A percentile compares a stretch with the other conserved stretches of the same genome.
Evolutionary conservation across 495 filamentous ascomycete species (phyloP).

Genomic region (Aspergillus egyptiacus): DNA sequence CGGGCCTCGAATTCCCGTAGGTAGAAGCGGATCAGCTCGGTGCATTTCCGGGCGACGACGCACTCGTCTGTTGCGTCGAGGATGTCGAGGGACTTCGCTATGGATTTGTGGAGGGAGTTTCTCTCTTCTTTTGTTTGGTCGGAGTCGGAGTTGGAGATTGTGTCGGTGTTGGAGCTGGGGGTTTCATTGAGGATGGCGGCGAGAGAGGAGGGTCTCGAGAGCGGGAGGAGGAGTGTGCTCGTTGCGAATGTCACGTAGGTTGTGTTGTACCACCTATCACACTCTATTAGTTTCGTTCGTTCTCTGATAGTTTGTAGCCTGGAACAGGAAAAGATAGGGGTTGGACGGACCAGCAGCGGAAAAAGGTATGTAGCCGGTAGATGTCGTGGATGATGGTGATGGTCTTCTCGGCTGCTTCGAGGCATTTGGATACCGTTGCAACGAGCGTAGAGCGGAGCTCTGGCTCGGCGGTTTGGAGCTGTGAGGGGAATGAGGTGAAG

Average conservation of each 20-base stretch:
- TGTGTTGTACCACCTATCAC: conserved; percentile 40
- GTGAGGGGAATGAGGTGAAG: conserved; percentile 28
- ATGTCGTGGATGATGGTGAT: conserved; percentile 40
- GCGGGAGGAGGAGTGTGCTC: conserved; percentile 35
- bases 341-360: conserved; percentile 35
- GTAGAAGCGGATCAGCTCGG: conserved; percentile 36
- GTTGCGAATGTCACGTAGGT: conserved; percentile 42
- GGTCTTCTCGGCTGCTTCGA: conserved; percentile 35
- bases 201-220: conserved; percentile 25
- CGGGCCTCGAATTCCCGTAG: conserved; percentile 27
- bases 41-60: conserved; percentile 34
- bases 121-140: background rate
- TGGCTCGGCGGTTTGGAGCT: conserved; percentile 27
- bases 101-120: conserved; percentile 23
- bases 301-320: too few relatives aligned
- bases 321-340: background rate
- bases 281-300: too few relatives aligned
- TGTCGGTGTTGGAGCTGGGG: conserved; percentile 22
- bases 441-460: background rate
- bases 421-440: conserved; percentile 31
- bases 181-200: conserved; percentile 25
- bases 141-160: background rate
- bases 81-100: conserved; percentile 38
- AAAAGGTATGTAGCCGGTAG: conserved; percentile 37
- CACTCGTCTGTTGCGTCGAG: conserved; percentile 42